phyloP scores from a whole-genome alignment of 306 rosid species.

The Clitoria ternatea region DNA sequence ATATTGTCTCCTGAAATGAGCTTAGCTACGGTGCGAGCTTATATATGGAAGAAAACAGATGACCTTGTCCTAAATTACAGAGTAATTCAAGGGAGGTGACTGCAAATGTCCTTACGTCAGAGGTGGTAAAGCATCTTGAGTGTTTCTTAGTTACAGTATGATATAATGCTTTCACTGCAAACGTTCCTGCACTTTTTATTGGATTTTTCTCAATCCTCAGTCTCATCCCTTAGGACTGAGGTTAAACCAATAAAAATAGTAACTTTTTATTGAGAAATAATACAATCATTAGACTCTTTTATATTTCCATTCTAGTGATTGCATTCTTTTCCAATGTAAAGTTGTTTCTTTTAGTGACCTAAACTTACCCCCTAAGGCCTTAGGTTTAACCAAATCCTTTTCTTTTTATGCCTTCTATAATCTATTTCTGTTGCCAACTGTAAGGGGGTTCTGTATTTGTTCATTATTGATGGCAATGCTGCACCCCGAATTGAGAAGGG shows the following conservation, averaged over 20 bases:
- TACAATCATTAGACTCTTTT: too few relatives aligned
- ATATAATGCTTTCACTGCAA: neutral
- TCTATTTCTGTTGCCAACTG: neutral
- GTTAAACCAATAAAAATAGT: too few relatives aligned
- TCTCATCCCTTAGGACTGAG: too few relatives aligned
- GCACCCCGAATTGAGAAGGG: neutral
- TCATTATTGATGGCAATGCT: neutral
- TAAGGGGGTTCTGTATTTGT: neutral
- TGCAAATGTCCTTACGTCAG: neutral
- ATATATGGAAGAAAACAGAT: conserved; percentile 80
- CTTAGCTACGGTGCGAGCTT: conserved; percentile 80
- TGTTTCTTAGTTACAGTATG: neutral
- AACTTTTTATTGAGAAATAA: too few relatives aligned
- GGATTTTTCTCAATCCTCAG: neutral
- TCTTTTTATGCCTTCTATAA: too few relatives aligned
- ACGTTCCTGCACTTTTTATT: neutral
- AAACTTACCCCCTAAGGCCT: too few relatives aligned
- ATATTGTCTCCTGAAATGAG: conserved; percentile 73
- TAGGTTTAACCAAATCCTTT: too few relatives aligned
- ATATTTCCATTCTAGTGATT: too few relatives aligned
- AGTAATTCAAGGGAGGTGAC: conserved; percentile 68
- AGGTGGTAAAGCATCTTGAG: conserved; percentile 23
- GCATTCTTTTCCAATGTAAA: too few relatives aligned
- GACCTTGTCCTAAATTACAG: conserved; percentile 77
- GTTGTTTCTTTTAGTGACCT: too few relatives aligned